Conservation (phyloP, 176 grass and related monocot species). For the Carex myosuroides region DNA sequence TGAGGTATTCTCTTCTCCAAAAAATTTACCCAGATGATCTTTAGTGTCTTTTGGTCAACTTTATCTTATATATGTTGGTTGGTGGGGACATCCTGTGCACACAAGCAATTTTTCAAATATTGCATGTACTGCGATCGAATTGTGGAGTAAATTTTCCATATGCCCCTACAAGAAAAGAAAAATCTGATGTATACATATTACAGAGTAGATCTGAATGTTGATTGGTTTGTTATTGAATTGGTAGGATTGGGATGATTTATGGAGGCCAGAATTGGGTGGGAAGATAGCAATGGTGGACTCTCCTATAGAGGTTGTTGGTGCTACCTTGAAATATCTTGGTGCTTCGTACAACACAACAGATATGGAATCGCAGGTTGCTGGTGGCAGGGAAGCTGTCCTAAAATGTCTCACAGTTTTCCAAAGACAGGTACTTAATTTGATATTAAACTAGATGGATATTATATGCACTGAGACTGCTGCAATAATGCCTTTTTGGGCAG, state of each 20-base stretch:
- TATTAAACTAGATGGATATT: not conserved
- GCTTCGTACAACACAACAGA: conserved; percentile 72
- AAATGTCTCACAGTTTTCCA: conserved; percentile 55
- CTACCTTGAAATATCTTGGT: conserved; percentile 69
- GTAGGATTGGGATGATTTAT: conserved; percentile 90
- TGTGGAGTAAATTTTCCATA: not conserved
- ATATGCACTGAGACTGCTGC: not conserved
- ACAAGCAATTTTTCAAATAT: not conserved
- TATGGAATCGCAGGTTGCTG: conserved; percentile 56
- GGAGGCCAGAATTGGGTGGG: conserved; percentile 77
- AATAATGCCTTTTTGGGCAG: conserved; percentile 21
- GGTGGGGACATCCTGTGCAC: not conserved
- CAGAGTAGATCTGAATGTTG: not conserved
- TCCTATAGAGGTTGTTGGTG: conserved; percentile 90
- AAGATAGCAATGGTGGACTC: conserved; percentile 92
- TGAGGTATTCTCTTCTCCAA: conserved; percentile 37
- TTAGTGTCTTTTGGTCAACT: not conserved
- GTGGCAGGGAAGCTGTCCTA: conserved; percentile 64
- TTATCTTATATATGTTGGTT: not conserved
- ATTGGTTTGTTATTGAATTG: conserved; percentile 13
- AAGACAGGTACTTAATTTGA: conserved; percentile 42
- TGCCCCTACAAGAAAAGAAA: not conserved
- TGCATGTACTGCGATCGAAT: not conserved
- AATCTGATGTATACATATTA: not conserved
- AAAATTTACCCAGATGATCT: not conserved